phyloP scores from a whole-genome alignment of 2,329 filamentous ascomycete genomes.

The Fusarium virguliforme region DNA sequence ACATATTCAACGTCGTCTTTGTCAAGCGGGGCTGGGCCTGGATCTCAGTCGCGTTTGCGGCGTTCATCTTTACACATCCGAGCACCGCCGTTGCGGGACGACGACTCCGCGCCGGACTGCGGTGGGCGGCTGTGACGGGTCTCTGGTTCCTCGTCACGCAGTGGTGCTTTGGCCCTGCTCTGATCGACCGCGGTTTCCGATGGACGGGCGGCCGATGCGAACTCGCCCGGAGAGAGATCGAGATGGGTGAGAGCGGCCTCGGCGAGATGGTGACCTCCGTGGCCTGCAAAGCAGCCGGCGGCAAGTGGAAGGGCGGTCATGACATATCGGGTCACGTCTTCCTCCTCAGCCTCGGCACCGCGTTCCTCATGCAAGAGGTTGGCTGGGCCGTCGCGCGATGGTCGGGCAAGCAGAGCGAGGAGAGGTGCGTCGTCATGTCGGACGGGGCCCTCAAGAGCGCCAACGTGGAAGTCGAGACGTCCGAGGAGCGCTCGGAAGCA shows the following conservation, averaged over 20 bases:
- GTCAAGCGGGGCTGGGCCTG: constrained; percentile 97
- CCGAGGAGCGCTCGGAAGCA: constrained; percentile 47
- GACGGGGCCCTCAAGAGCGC: constrained; percentile 78
- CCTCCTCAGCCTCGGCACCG: constrained; percentile 86
- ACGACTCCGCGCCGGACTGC: constrained; percentile 71
- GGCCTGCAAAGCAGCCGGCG: constrained; percentile 87
- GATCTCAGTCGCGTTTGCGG: constrained; percentile 82
- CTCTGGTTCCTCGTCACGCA: constrained; percentile 93
- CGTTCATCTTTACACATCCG: constrained; percentile 80
- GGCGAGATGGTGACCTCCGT: constrained; percentile 77
- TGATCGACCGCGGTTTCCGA: constrained; percentile 93
- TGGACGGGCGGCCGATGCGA: constrained; percentile 90
- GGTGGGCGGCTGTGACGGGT: constrained; percentile 81
- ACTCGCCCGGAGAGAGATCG: constrained; percentile 65
- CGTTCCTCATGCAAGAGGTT: constrained; percentile 86
- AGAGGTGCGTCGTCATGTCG: constrained; percentile 75
- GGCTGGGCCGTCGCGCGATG: constrained; percentile 70
- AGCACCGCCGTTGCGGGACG: constrained; percentile 56
- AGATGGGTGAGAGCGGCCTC: constrained; percentile 64
- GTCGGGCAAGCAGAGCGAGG: constrained; percentile 66
- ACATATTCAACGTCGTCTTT: constrained; percentile 92
- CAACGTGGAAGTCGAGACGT: constrained; percentile 61
- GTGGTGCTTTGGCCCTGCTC: constrained; percentile 93
- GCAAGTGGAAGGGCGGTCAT: constrained; percentile 92
- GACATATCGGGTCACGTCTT: constrained; percentile 98